phyloP scores from a whole-genome alignment of 768 basidiomycete species.

The Russula vinacea region DNA sequence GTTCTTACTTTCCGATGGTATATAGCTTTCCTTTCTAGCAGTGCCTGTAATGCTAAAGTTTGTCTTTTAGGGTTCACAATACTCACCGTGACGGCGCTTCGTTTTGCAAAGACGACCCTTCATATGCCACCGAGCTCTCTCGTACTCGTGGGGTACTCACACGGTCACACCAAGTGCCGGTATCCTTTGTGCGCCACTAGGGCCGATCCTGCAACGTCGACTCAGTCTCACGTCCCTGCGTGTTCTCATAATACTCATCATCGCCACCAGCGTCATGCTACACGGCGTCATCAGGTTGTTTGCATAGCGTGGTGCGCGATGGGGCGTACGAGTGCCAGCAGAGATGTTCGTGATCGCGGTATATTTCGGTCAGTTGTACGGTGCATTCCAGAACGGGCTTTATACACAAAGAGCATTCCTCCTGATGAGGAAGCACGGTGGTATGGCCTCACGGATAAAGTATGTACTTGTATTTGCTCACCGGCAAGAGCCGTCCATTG shows the following conservation, averaged over 20 bases:
- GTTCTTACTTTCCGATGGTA: conserved; percentile 92
- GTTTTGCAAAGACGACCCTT: conserved; percentile 89
- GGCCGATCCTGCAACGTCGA: too few species aligned
- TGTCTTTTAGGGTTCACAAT: conserved; percentile 72
- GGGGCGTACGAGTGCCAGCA: conserved; percentile 54
- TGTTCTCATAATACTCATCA: too few species aligned
- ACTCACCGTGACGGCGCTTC: conserved; percentile 84
- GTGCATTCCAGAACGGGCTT: too few species aligned
- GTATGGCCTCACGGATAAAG: too few species aligned
- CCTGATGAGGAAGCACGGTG: conserved; percentile 39
- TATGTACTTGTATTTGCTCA: background rate
- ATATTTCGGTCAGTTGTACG: too few species aligned
- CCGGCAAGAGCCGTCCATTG: background rate
- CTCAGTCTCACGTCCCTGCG: conserved; percentile 32
- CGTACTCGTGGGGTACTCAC: too few species aligned
- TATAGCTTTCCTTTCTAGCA: conserved; percentile 30
- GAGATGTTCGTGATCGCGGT: conserved; percentile 1
- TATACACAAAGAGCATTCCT: too few species aligned
- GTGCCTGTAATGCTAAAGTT: background rate
- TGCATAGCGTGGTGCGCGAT: conserved; percentile 28
- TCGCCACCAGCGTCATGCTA: too few species aligned
- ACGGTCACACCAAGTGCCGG: too few species aligned
- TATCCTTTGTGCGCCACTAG: too few species aligned
- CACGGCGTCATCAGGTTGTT: too few species aligned
- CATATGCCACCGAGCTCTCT: conserved; percentile 70